Percentiles rank a stretch among this genome's conserved stretches.
Conservation (phyloP, 2,329 filamentous ascomycete genomes). For the Cryphonectria parasitica region DNA sequence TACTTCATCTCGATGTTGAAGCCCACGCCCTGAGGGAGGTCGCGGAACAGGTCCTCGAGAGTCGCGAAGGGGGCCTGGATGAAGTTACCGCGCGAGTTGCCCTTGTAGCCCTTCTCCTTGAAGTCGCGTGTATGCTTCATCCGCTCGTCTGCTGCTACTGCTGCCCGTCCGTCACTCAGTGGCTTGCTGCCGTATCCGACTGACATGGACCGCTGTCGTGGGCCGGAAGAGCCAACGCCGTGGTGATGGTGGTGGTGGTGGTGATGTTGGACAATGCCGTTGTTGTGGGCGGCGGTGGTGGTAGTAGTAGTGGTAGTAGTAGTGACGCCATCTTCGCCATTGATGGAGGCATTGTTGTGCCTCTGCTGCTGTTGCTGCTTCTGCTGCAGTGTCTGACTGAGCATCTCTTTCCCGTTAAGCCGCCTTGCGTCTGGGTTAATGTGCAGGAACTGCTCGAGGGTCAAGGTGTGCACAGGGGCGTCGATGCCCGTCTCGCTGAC, state of each 20-base stretch:
- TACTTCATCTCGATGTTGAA: slow-evolving; percentile 99
- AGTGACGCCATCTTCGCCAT: neutral
- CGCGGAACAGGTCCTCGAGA: slow-evolving; percentile 87
- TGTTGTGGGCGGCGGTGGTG: neutral
- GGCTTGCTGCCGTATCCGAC: slow-evolving; percentile 51
- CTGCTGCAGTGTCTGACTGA: slow-evolving; percentile 38
- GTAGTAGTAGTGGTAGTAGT: neutral
- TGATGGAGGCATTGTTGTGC: neutral
- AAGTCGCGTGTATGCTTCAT: slow-evolving; percentile 98
- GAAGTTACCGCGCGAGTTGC: slow-evolving; percentile 89
- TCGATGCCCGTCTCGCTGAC: slow-evolving; percentile 98
- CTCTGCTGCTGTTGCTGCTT: slow-evolving; percentile 30
- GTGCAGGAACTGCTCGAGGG: slow-evolving; percentile 92
- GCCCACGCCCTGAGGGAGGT: slow-evolving; percentile 79
- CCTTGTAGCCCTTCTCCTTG: slow-evolving; percentile 94
- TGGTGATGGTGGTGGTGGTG: neutral
- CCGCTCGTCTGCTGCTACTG: slow-evolving; percentile 68
- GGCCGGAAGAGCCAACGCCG: slow-evolving; percentile 24
- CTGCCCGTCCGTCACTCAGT: slow-evolving; percentile 39
- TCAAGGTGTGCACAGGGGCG: slow-evolving; percentile 92
- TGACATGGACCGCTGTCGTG: slow-evolving; percentile 57
- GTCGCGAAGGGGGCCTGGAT: slow-evolving; percentile 97
- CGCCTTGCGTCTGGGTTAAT: slow-evolving; percentile 66
- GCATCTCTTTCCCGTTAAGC: slow-evolving; percentile 45
- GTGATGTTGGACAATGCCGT: neutral